These are phyloP conservation scores for Tylopilus felleus DNA, from an alignment of 768 basidiomycete genomes.

Conservation along the genomic window DNA sequence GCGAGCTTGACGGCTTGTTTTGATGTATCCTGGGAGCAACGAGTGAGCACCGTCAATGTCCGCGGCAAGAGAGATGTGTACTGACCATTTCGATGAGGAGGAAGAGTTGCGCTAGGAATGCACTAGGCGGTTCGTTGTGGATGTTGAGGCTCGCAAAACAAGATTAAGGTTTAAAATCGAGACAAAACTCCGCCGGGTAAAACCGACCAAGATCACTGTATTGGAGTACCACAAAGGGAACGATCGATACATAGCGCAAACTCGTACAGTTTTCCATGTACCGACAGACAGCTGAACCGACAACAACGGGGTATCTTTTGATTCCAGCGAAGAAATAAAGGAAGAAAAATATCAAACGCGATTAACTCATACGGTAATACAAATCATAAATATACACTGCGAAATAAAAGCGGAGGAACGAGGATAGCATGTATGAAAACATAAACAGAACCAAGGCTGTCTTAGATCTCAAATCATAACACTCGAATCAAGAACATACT, in stretches of 20 bases:
- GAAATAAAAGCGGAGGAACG: not conserved
- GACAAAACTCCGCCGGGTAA: slow-evolving; percentile 18
- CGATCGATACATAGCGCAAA: too few species aligned
- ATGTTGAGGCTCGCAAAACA: slow-evolving; percentile 8
- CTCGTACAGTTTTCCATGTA: too few species aligned
- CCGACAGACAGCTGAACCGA: not conserved
- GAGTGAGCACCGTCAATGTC: not conserved
- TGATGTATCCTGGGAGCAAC: slow-evolving; percentile 60
- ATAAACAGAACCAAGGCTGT: slow-evolving; percentile 7
- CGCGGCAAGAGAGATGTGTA: not conserved
- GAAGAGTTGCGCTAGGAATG: not conserved
- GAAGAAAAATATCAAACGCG: not conserved
- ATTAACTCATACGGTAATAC: slow-evolving; percentile 15
- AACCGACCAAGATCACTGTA: slow-evolving; percentile 2
- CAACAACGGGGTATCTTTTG: slow-evolving; percentile 7
- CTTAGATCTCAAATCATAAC: slow-evolving; percentile 5
- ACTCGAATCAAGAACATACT: slow-evolving; percentile 1
- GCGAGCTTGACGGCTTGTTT: slow-evolving; percentile 96
- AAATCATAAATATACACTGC: slow-evolving; percentile 20
- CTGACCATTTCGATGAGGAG: slow-evolving; percentile 23
- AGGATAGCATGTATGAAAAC: slow-evolving; percentile 19
- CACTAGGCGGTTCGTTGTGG: slow-evolving; percentile 5
- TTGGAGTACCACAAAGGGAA: too few species aligned
- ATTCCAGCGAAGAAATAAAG: not conserved
- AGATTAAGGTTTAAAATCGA: slow-evolving; percentile 22